These are phyloP conservation scores for Isochrysis galbana DNA, from an alignment of 78 protist species.

Conservation along the genomic window DNA sequence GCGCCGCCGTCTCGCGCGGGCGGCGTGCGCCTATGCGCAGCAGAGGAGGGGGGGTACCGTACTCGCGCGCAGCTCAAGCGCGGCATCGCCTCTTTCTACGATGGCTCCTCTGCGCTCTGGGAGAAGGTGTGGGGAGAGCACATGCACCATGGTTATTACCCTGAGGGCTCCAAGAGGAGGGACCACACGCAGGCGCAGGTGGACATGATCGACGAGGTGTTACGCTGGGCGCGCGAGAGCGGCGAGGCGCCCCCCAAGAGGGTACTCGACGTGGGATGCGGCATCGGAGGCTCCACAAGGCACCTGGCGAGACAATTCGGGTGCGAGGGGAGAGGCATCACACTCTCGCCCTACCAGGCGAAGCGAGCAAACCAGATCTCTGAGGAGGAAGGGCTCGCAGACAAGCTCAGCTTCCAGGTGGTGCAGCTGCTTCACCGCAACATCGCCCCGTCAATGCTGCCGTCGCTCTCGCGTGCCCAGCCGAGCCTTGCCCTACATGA, in stretches of 20 bases:
- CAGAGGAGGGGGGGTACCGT: background rate
- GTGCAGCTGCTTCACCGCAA: too few species aligned
- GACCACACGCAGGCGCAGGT: constrained; percentile 34
- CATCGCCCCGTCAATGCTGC: too few species aligned
- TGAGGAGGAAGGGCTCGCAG: background rate
- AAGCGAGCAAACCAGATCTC: background rate
- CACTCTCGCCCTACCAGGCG: background rate
- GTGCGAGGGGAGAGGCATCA: background rate
- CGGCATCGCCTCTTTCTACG: constrained; percentile 30
- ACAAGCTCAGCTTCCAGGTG: background rate
- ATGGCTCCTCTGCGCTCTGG: constrained; percentile 28
- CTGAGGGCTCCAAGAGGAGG: background rate
- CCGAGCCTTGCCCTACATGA: too few species aligned
- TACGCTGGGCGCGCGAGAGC: constrained; percentile 5
- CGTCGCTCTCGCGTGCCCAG: too few species aligned
- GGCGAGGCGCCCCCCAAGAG: background rate
- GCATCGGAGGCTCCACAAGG: constrained; percentile 38
- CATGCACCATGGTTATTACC: constrained; percentile 49
- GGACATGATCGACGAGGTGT: constrained; percentile 37
- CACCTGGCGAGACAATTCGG: constrained; percentile 3
- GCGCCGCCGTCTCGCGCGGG: too few species aligned
- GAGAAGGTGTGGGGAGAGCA: constrained; percentile 47
- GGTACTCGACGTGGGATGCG: constrained; percentile 49
- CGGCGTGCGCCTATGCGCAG: too few species aligned
- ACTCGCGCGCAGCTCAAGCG: background rate